Percentiles rank a stretch among this genome's conserved stretches.
These are phyloP conservation scores for Dalbergia oliveri DNA, from an alignment of 306 rosid genomes.

Conservation along the genomic window DNA sequence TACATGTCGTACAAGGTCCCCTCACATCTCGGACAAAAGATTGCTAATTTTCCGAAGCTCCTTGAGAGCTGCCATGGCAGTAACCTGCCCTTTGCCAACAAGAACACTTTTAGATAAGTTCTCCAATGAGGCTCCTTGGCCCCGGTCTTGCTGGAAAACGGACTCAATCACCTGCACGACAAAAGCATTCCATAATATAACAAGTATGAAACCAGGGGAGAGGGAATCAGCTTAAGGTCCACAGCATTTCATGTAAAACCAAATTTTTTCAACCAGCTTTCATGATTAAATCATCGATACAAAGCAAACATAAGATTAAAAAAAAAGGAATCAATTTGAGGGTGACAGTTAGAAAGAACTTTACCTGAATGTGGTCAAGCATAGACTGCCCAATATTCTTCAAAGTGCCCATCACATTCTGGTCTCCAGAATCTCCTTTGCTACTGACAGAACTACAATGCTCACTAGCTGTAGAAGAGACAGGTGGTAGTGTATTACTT, in stretches of 20 bases:
- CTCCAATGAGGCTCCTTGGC: constrained; percentile 67
- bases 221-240: neutral
- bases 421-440: constrained; percentile 76
- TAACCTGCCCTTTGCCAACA: constrained; percentile 92
- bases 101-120: constrained; percentile 66
- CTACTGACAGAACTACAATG: constrained; percentile 53
- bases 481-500: constrained; percentile 41
- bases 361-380: constrained; percentile 97
- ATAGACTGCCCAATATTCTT: constrained; percentile 94
- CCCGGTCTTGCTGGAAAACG: constrained; percentile 83
- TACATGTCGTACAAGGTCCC: constrained; percentile 52
- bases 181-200: constrained; percentile 7
- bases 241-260: neutral
- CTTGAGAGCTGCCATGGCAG: constrained; percentile 89
- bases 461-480: constrained; percentile 50
- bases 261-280: neutral
- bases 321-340: neutral
- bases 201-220: constrained; percentile 20
- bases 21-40: constrained; percentile 95
- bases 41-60: constrained; percentile 98
- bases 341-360: neutral
- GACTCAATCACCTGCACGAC: constrained; percentile 79
- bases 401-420: constrained; percentile 77
- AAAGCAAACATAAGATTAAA: neutral
- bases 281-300: neutral